phyloP scores from a whole-genome alignment of 495 filamentous ascomycete species.

The Schizothecium vesticola region DNA sequence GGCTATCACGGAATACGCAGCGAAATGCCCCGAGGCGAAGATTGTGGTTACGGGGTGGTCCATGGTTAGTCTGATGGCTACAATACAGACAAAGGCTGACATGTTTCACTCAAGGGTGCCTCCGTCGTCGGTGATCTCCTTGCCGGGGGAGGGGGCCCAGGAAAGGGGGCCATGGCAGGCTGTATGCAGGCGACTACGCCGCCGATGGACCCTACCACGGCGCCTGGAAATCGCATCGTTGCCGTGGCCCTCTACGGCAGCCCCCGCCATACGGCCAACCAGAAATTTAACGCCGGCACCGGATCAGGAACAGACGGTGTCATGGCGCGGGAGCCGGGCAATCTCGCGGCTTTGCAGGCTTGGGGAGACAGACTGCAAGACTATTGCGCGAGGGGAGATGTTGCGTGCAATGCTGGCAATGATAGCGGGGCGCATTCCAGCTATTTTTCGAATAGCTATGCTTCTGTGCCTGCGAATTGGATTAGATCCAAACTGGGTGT shows the following conservation, averaged over 20 bases:
- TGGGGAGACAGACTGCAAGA: constrained; percentile 7
- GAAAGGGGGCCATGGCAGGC: constrained; percentile 2
- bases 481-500: constrained; percentile 1
- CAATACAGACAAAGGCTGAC: background rate
- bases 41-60: constrained; percentile 5
- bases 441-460: constrained; percentile 8
- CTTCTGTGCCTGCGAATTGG: constrained; percentile 5
- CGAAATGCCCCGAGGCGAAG: constrained; percentile 6
- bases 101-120: constrained; percentile 2
- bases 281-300: constrained; percentile 8
- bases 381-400: constrained; percentile 6
- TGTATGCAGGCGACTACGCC: constrained; percentile 1
- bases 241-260: constrained; percentile 5
- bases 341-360: constrained; percentile 2
- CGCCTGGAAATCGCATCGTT: constrained; percentile 3
- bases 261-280: constrained; percentile 6
- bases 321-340: background rate
- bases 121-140: constrained; percentile 3
- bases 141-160: constrained; percentile 1
- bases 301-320: constrained; percentile 5
- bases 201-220: constrained; percentile 3
- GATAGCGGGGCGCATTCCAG: constrained; percentile 4
- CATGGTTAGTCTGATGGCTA: constrained; percentile 1
- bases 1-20: background rate
- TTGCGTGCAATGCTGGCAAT: constrained; percentile 7